Evolutionary conservation across 345 rosid genomes (phyloP).

Genomic region (Camelina hispida): DNA sequence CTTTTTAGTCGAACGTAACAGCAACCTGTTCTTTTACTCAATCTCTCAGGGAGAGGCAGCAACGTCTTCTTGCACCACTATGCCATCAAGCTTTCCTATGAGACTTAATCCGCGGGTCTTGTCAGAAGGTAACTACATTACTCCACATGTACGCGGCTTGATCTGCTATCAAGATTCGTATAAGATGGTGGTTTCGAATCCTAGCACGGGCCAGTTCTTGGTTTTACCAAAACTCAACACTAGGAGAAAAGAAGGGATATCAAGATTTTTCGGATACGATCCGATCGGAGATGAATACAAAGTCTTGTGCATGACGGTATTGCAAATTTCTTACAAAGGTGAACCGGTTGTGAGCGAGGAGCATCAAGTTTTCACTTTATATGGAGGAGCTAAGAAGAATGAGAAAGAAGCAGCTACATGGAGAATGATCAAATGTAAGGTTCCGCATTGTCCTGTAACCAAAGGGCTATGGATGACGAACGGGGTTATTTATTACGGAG

Average conservation of each 20-base stretch:
- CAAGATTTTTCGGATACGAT: conserved; percentile 4
- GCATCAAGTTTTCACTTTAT: neutral
- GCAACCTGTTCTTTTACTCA: neutral
- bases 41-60: neutral
- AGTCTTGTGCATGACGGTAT: neutral
- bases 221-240: neutral
- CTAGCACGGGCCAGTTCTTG: neutral
- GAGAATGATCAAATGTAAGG: neutral
- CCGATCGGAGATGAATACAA: neutral
- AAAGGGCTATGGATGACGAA: neutral
- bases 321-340: neutral
- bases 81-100: neutral
- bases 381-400: neutral
- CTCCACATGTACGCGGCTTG: neutral
- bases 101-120: neutral
- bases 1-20: neutral
- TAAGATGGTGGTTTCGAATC: neutral
- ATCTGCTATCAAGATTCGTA: neutral
- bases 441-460: neutral
- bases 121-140: neutral
- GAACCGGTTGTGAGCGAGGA: neutral
- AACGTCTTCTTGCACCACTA: neutral
- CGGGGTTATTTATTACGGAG: conserved; percentile 4
- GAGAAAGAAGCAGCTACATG: neutral
- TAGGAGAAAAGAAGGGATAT: neutral